Evolutionary conservation across 805 yeast genomes (phyloP), one percentile per base, ranked within the genome.

Genomic region (Ogataea saltuana): DNA sequence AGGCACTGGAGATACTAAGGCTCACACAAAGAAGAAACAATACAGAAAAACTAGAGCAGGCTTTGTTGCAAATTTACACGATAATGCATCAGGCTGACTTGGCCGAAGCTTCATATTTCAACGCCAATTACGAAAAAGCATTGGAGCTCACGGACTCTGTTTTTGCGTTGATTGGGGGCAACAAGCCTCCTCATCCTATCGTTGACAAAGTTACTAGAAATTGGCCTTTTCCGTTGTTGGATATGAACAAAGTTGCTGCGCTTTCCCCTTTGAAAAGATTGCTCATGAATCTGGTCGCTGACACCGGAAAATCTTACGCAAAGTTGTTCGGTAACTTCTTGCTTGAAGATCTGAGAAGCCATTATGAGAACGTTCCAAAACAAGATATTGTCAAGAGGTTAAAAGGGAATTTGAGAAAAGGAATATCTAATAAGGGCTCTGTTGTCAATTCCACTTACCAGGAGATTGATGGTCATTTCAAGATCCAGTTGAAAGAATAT

Each of bases 241-340:
- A 76, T 45, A 55, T 80, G 26, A 58, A 74, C 2, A 54, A 58
- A 4, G 61, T 83, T 16, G 75, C 76, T 1, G 86, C 83, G 3
- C 62, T 83, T 20, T 53, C 60, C 4, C 65, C 71, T 25, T 59
- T 83, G 12, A 71, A 77, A 38, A 80, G 77, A 36, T 71, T 75
- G 31, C 64, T 89, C 25, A 67, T 73, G 11, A 71, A 67, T 19
- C 63, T 88, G 53, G 75, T 83, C 38, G 65, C 71, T n/a, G 80
- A 76, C 33, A 82, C 88, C 39, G 90, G 93, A 12, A 76, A 74
- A 28, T 77, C 81, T n/a, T 85, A 81, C 51, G 76, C 82, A 6
- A 68, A 74, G 18, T 66, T 77, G 33, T 81, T 90, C 55, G 69
- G 75, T 6, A 74, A 75, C 18, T 54, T 72, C 23, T 64, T 90